These are phyloP conservation scores for Metschnikowia baotianmanensis DNA, from an alignment of 805 yeast species.

Conservation along the genomic window DNA sequence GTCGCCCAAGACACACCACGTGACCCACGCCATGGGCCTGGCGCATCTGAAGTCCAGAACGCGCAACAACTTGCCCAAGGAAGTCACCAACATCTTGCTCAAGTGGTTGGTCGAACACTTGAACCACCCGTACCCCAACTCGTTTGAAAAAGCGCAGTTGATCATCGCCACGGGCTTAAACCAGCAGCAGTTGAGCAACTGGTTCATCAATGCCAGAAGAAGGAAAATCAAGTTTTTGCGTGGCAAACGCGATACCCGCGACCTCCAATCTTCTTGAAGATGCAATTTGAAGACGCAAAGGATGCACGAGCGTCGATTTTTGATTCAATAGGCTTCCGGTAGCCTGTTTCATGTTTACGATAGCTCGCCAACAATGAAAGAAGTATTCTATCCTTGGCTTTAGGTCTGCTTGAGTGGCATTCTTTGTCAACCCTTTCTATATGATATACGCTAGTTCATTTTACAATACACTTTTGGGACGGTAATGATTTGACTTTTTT, in stretches of 20 bases:
- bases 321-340: too few species aligned
- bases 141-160: conserved; percentile 68
- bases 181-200: conserved; percentile 76
- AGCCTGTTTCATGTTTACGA: neutral
- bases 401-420: too few species aligned
- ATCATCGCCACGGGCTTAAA: conserved; percentile 73
- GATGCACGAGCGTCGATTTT: too few species aligned
- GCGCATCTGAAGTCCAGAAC: conserved; percentile 25
- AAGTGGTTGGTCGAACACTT: conserved; percentile 73
- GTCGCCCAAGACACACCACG: conserved; percentile 8
- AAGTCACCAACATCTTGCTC: conserved; percentile 67
- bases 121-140: conserved; percentile 82
- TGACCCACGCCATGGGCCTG: too few species aligned
- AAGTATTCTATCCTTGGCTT: too few species aligned
- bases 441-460: neutral
- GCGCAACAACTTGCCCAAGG: conserved; percentile 76
- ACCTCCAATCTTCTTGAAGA: neutral
- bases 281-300: too few species aligned
- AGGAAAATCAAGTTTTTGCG: conserved; percentile 58
- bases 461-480: conserved; percentile 3
- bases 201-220: conserved; percentile 88
- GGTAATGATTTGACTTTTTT: neutral
- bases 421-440: neutral
- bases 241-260: conserved; percentile 27
- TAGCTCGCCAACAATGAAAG: neutral